Evolutionary conservation across 23 red algal genomes (phyloP), one percentile per base, ranked within the genome.

Genomic region (Pyropia haitanensis): DNA sequence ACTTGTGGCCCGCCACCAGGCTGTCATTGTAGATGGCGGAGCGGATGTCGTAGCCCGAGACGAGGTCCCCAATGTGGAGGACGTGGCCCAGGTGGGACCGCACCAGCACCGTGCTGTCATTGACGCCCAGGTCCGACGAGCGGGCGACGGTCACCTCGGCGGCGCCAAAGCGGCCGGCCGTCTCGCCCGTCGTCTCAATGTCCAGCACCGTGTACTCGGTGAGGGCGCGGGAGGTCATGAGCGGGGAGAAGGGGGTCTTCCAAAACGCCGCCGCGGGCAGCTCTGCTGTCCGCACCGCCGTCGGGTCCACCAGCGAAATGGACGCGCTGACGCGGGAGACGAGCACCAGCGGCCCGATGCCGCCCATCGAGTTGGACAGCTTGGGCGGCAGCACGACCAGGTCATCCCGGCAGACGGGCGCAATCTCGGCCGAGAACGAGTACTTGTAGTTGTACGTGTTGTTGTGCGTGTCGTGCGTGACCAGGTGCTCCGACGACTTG

Each of bases 361-460:
- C 94, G 15, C 94, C 94, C 23, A 98, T 53, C 53, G 60, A 57
- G 2, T 58, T 58, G 50, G 79, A 58, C 8, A 98, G 53, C 54
- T 90, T 89, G 9, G 77, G 81, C 23, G 94, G 94, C 18, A 98
- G 69, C 56, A 58, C 79, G 10, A 91, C 73, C 49, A 98, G 61
- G 62, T 98, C 94, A 59, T 98, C 94, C 56, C 79, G 71, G 68
- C 94, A 98, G 23, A 98, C 26, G 22, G 94, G 94, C 16, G 88
- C 58, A 16, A 98, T 83, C 58, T 98, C 94, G 22, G 80, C 94
- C 1, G 85, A 91, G 63, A 98, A 98, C 13, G 94, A 83, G 70
- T 98, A 98, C 48, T 98, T 98, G 76, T 98, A 98, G 18, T 80
- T 61, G 57, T 88, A 98, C 2, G 64, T 73, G 74, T 90, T 98